phyloP scores from a whole-genome alignment of 148 eudicot genomes.

The Suaeda aralocaspica region DNA sequence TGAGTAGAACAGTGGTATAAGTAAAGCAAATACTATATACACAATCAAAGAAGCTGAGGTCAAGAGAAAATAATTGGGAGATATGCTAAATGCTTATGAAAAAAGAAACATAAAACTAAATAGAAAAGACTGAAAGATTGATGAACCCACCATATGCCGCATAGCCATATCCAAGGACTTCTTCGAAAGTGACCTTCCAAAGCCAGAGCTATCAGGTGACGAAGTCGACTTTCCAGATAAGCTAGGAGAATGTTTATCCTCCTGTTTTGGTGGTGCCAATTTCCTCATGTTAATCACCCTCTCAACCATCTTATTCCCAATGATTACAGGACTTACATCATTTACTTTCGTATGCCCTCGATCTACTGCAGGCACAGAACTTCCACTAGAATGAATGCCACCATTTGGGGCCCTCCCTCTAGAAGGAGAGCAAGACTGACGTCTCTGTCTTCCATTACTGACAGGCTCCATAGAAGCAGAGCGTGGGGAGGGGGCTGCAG shows the following conservation, averaged over 20 bases:
- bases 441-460: constrained; percentile 58
- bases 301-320: constrained; percentile 97
- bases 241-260: constrained; percentile 81
- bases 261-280: constrained; percentile 78
- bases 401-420: constrained; percentile 88
- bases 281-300: constrained; percentile 95
- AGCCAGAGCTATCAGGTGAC: constrained; percentile 87
- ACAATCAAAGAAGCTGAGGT: background rate
- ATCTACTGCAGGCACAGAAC: constrained; percentile 75
- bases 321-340: constrained; percentile 75
- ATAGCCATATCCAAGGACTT: constrained; percentile 98
- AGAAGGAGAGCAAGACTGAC: constrained; percentile 92
- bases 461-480: constrained; percentile 75
- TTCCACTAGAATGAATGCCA: constrained; percentile 48
- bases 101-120: background rate
- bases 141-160: constrained; percentile 77
- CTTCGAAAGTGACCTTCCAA: constrained; percentile 89
- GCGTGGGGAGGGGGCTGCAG: constrained; percentile 65
- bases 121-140: constrained; percentile 12
- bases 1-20: background rate
- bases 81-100: background rate
- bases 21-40: background rate
- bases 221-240: constrained; percentile 86
- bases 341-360: constrained; percentile 70
- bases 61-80: background rate